Percentiles rank a stretch among this genome's conserved stretches.
These are phyloP conservation scores for Penicillium coffeae DNA, from an alignment of 495 filamentous ascomycete genomes.

Conservation along the genomic window DNA sequence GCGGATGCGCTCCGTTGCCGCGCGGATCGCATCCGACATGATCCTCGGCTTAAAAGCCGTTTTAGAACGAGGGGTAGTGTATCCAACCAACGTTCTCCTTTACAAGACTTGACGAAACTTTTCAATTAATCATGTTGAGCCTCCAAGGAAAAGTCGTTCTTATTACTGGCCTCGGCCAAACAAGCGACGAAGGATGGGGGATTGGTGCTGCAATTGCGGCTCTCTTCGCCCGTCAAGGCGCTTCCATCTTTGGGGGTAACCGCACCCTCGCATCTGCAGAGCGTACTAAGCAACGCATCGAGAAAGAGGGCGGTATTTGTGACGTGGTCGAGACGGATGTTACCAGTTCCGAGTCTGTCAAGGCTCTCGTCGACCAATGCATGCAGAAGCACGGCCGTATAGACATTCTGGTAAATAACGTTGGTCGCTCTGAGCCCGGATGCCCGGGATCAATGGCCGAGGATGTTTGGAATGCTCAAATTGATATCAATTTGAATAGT, in stretches of 20 bases:
- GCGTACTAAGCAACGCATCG: constrained; percentile 27
- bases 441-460: constrained; percentile 46
- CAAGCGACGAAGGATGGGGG: constrained; percentile 41
- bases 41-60: not conserved
- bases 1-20: not conserved
- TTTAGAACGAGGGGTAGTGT: not conserved
- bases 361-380: constrained; percentile 43
- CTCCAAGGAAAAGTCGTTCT: constrained; percentile 47
- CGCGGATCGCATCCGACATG: not conserved
- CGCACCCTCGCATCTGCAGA: constrained; percentile 32
- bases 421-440: constrained; percentile 46
- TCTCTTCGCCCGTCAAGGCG: constrained; percentile 41
- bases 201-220: constrained; percentile 47
- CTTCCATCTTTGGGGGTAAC: constrained; percentile 45
- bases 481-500: constrained; percentile 50
- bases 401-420: constrained; percentile 56
- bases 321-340: constrained; percentile 40
- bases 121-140: constrained; percentile 14
- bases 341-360: constrained; percentile 38
- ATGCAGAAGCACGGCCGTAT: constrained; percentile 47
- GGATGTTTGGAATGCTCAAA: constrained; percentile 46
- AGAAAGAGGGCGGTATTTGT: constrained; percentile 23
- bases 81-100: not conserved
- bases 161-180: constrained; percentile 49
- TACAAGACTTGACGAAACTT: not conserved